Evolutionary conservation across 257 asterid genomes (phyloP).

Genomic region (Galeopsis tetrahit): DNA sequence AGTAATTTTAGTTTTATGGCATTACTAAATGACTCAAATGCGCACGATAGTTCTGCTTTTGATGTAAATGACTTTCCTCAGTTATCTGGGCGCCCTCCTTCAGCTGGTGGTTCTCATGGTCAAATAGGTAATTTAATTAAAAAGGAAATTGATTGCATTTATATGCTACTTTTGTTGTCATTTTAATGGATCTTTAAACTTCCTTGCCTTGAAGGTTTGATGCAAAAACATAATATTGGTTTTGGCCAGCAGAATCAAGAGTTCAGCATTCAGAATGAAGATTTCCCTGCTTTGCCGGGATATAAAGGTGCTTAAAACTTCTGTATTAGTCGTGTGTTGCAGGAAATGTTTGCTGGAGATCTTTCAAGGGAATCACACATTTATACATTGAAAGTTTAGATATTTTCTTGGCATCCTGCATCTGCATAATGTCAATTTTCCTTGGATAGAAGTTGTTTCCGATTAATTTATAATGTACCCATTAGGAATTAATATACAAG

Average conservation of each 20-base stretch:
- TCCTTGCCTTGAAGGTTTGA: constrained; percentile 57
- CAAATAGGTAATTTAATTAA: constrained; percentile 58
- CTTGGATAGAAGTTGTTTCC: constrained; percentile 19
- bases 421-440: constrained; percentile 7
- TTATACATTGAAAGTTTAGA: not conserved
- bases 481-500: no score
- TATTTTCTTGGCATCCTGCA: constrained; percentile 21
- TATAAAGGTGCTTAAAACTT: constrained; percentile 66
- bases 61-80: constrained; percentile 93
- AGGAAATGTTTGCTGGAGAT: constrained; percentile 18
- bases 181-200: constrained; percentile 22
- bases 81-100: constrained; percentile 73
- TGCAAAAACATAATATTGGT: constrained; percentile 78
- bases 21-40: constrained; percentile 68
- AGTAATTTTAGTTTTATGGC: constrained; percentile 63
- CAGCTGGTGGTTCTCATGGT: constrained; percentile 88
- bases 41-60: constrained; percentile 66
- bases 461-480: constrained; percentile 4
- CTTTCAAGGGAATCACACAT: constrained; percentile 22
- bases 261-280: constrained; percentile 97
- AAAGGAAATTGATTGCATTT: constrained; percentile 1
- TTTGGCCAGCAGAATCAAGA: constrained; percentile 86
- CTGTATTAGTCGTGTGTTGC: constrained; percentile 9
- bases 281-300: constrained; percentile 95
- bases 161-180: constrained; percentile 20